These are phyloP conservation scores for Termitomyces sp. DNA, from an alignment of 1,284 basidiomycete genomes.

Conservation along the genomic window DNA sequence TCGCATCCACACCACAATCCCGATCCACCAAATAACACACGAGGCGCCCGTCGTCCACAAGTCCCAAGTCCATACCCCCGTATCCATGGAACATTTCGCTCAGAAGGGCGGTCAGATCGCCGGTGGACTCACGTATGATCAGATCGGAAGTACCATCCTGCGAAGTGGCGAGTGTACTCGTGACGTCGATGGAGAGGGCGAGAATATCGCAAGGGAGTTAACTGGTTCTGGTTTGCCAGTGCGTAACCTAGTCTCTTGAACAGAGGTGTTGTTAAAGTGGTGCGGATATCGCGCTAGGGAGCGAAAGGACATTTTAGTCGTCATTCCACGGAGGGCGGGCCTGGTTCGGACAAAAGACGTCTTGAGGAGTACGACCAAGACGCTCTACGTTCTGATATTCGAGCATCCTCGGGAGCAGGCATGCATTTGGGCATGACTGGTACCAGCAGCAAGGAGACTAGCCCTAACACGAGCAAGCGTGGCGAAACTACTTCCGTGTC, in stretches of 20 bases:
- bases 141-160: neutral
- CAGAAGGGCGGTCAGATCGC: neutral
- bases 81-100: constrained; percentile 6
- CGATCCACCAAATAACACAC: constrained; percentile 10
- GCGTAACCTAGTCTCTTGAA: neutral
- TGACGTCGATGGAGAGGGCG: constrained; percentile 1
- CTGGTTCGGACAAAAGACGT: neutral
- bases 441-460: neutral
- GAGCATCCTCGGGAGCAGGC: neutral
- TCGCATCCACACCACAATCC: constrained; percentile 9
- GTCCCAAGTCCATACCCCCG: neutral
- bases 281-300: neutral
- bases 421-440: neutral
- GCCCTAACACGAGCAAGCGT: neutral
- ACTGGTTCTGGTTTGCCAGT: neutral
- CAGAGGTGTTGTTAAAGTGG: neutral
- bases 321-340: neutral
- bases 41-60: constrained; percentile 7
- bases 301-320: neutral
- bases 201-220: neutral
- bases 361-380: neutral
- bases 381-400: neutral
- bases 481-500: neutral
- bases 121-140: neutral
- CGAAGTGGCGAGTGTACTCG: neutral